These are phyloP conservation scores for Hericium rajendrae DNA, from an alignment of 768 basidiomycete genomes.

Conservation along the genomic window DNA sequence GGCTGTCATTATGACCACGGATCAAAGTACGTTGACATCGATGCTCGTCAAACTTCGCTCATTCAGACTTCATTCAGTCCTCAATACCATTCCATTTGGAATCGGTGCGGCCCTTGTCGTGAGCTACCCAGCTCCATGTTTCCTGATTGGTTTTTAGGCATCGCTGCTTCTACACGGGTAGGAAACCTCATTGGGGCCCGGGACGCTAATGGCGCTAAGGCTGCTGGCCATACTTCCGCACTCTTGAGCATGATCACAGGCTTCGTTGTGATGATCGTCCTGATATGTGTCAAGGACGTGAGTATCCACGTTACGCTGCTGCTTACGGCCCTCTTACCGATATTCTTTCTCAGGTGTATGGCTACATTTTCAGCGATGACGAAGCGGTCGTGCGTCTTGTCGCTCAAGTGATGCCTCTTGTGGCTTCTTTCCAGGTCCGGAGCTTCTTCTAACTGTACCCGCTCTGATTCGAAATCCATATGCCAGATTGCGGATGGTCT, in stretches of 20 bases:
- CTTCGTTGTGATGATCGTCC: conserved; percentile 43
- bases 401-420: conserved; percentile 39
- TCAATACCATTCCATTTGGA: conserved; percentile 70
- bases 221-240: conserved; percentile 54
- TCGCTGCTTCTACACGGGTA: conserved; percentile 63
- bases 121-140: not conserved
- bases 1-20: conserved; percentile 72
- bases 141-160: conserved; percentile 26
- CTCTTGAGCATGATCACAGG: conserved; percentile 55
- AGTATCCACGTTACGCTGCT: conserved; percentile 11
- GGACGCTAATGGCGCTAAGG: conserved; percentile 41
- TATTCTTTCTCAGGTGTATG: conserved; percentile 39
- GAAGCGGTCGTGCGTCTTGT: conserved; percentile 40
- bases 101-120: conserved; percentile 31
- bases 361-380: conserved; percentile 63
- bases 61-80: conserved; percentile 27
- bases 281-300: conserved; percentile 51
- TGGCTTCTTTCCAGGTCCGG: conserved; percentile 43
- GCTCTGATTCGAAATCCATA: too few species aligned
- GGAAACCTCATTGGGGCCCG: conserved; percentile 64
- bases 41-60: not conserved
- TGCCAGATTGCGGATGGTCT: conserved; percentile 40
- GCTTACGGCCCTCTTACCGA: not conserved
- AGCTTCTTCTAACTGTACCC: not conserved
- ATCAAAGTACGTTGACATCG: conserved; percentile 42